A percentile compares a stretch with the other conserved stretches of the same genome.
These are phyloP conservation scores for Ustulina deusta DNA, from an alignment of 2,329 filamentous ascomycete species.

Conservation along the genomic window DNA sequence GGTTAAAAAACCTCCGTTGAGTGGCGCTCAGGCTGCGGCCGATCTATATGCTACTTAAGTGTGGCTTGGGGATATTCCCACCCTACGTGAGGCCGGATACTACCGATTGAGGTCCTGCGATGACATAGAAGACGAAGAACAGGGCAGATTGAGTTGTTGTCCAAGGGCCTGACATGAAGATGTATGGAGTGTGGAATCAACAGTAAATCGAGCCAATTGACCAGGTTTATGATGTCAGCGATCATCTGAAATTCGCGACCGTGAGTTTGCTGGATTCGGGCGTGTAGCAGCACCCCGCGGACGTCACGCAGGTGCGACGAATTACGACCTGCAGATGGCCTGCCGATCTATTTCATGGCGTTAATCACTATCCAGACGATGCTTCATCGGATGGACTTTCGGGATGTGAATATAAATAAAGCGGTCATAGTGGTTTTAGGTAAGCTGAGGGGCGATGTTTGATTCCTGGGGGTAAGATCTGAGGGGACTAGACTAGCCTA, in stretches of 20 bases:
- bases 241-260: slow-evolving; percentile 21
- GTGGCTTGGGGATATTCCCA: slow-evolving; percentile 17
- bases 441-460: slow-evolving; percentile 33
- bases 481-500: slow-evolving; percentile 4
- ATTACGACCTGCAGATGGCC: not conserved
- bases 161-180: not conserved
- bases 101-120: not conserved
- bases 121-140: slow-evolving; percentile 20
- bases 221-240: slow-evolving; percentile 35
- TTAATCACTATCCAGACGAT: slow-evolving; percentile 16
- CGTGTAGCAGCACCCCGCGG: slow-evolving; percentile 12
- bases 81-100: slow-evolving; percentile 5
- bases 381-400: slow-evolving; percentile 6
- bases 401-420: slow-evolving; percentile 13
- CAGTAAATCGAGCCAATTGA: slow-evolving; percentile 6
- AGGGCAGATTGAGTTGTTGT: slow-evolving; percentile 3
- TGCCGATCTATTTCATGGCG: slow-evolving; percentile 3
- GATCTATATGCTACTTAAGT: slow-evolving; percentile 11
- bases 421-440: slow-evolving; percentile 3
- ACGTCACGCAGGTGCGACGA: slow-evolving; percentile 17
- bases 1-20: not conserved
- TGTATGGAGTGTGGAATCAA: not conserved
- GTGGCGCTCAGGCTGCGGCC: not conserved
- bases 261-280: slow-evolving; percentile 6
- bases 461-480: slow-evolving; percentile 12